phyloP scores from a whole-genome alignment of 305 asterid genomes.

The Fraxinus baroniana region DNA sequence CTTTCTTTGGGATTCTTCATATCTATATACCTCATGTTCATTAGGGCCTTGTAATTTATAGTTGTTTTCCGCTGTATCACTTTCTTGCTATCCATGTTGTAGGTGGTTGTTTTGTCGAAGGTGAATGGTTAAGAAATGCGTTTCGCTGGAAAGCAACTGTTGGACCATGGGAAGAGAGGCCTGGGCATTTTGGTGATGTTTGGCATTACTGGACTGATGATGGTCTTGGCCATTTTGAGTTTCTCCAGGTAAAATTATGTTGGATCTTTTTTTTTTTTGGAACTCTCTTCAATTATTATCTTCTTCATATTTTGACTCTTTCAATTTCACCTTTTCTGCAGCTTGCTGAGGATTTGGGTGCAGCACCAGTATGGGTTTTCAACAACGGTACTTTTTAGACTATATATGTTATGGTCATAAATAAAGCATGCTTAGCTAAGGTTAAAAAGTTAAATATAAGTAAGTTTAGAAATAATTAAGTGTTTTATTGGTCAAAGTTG shows the following conservation, averaged over 20 bases:
- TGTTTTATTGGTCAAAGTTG: not conserved
- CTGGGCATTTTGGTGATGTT: slow-evolving; percentile 94
- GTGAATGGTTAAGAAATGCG: slow-evolving; percentile 84
- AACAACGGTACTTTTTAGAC: slow-evolving; percentile 65
- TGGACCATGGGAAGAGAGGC: slow-evolving; percentile 96
- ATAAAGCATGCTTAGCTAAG: not conserved
- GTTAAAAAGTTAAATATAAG: no score
- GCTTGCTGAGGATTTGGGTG: slow-evolving; percentile 95
- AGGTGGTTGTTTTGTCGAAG: slow-evolving; percentile 98
- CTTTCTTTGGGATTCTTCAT: not conserved
- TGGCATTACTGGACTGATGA: slow-evolving; percentile 98
- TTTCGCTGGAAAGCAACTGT: slow-evolving; percentile 95
- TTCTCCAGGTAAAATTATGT: slow-evolving; percentile 60
- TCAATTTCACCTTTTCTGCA: slow-evolving; percentile 33
- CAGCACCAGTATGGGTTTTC: slow-evolving; percentile 90
- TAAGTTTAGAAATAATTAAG: no score
- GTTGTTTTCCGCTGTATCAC: not conserved
- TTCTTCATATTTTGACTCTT: not conserved
- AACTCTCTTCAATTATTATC: not conserved
- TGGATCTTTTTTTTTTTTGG: not conserved
- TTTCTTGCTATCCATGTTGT: slow-evolving; percentile 11
- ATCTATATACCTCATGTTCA: not conserved
- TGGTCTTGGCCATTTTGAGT: slow-evolving; percentile 89
- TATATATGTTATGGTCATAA: not conserved
- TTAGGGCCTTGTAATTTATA: not conserved